phyloP scores from a whole-genome alignment of 352 stramenopile genomes.

The Globisporangium camurandrum region DNA sequence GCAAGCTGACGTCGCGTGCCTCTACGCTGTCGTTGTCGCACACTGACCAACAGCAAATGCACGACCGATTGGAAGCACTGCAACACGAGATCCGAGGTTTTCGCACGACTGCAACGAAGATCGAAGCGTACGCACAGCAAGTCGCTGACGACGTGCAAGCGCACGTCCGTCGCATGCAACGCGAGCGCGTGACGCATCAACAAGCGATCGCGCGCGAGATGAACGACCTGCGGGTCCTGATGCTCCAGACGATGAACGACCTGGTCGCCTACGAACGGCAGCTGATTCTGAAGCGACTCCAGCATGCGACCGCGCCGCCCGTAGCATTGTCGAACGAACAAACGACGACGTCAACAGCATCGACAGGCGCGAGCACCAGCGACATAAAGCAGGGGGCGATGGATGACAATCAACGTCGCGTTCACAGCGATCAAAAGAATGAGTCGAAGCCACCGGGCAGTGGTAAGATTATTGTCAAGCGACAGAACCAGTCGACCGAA shows the following conservation, averaged over 20 bases:
- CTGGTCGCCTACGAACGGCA: constrained; percentile 47
- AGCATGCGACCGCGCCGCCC: constrained; percentile 25
- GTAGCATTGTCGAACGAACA: not conserved
- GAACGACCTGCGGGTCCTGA: constrained; percentile 42
- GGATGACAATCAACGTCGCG: too few species aligned
- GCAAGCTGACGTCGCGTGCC: constrained; percentile 22
- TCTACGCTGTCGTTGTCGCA: constrained; percentile 20
- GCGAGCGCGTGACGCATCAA: constrained; percentile 47
- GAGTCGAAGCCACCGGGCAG: not conserved
- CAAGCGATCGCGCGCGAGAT: constrained; percentile 60
- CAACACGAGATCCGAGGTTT: constrained; percentile 48
- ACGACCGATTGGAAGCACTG: constrained; percentile 31
- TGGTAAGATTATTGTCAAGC: not conserved
- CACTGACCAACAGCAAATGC: constrained; percentile 36
- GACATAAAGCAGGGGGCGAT: too few species aligned
- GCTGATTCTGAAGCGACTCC: too few species aligned
- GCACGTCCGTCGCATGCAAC: constrained; percentile 38
- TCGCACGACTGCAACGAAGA: constrained; percentile 31
- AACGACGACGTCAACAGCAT: too few species aligned
- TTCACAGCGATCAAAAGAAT: too few species aligned
- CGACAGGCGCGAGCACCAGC: not conserved
- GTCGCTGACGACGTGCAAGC: constrained; percentile 41
- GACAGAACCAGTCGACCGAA: too few species aligned
- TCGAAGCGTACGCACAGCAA: constrained; percentile 45
- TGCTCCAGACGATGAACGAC: constrained; percentile 41